Percentiles rank a stretch among this genome's conserved stretches.
Evolutionary conservation across 768 basidiomycete genomes (phyloP).

Genomic region (Leucosporidium creatinivorum): DNA sequence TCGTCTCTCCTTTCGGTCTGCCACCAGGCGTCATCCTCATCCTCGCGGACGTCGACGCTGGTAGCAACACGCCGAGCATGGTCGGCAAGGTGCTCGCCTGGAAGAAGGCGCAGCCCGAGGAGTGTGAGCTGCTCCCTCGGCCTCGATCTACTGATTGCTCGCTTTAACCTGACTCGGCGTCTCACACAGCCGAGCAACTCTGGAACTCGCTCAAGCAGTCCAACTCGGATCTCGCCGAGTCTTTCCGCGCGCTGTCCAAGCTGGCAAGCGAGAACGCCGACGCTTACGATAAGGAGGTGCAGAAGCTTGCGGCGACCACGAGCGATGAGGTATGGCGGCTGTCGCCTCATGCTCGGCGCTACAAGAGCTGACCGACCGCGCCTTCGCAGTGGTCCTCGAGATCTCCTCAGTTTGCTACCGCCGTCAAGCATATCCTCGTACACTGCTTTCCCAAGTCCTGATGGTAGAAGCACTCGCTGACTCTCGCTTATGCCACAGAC

Average conservation of each 20-base stretch:
- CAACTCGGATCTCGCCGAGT: conserved; percentile 3
- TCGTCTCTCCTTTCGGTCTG: conserved; percentile 62
- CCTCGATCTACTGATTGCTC: neutral
- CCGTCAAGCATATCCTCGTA: conserved; percentile 9
- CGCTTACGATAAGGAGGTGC: conserved; percentile 3
- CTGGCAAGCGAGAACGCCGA: neutral
- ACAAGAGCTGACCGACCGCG: no score
- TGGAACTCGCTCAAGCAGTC: neutral
- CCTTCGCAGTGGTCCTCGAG: no score
- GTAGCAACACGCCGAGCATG: conserved; percentile 89
- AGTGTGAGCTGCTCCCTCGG: conserved; percentile 39
- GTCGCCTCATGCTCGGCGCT: no score
- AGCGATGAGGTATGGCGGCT: conserved; percentile 1
- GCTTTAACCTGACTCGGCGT: no score
- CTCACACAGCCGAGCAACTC: conserved; percentile 1
- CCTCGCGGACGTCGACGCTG: conserved; percentile 91
- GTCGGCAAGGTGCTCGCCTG: conserved; percentile 86
- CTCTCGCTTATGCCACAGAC: conserved; percentile 50
- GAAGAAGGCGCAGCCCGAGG: conserved; percentile 58
- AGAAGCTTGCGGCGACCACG: neutral
- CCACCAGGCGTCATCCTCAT: conserved; percentile 77
- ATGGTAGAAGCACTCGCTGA: no score
- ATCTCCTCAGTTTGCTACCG: neutral
- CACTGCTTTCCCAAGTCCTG: neutral
- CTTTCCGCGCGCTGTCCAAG: conserved; percentile 15